These are phyloP conservation scores for Wickerhamomyces chaumierensis DNA, from an alignment of 805 yeast species.

Conservation along the genomic window DNA sequence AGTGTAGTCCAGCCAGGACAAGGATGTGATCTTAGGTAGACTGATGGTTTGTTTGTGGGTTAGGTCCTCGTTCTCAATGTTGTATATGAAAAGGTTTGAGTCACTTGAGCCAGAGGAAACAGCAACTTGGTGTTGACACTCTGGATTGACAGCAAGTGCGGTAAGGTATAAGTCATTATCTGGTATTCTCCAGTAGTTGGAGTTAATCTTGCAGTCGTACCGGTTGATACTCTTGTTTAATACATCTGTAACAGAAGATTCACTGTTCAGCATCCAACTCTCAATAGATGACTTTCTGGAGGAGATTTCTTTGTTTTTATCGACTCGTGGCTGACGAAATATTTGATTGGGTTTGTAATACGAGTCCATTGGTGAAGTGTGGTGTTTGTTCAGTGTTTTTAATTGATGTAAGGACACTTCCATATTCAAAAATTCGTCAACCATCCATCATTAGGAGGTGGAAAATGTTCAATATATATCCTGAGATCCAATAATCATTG, in stretches of 20 bases:
- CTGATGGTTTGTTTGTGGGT: slow-evolving; percentile 51
- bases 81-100: slow-evolving; percentile 41
- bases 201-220: slow-evolving; percentile 22
- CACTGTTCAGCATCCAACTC: slow-evolving; percentile 12
- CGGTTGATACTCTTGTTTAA: slow-evolving; percentile 28
- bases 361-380: not conserved
- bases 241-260: slow-evolving; percentile 20
- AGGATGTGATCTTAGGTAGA: slow-evolving; percentile 40
- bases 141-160: slow-evolving; percentile 25
- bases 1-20: slow-evolving; percentile 39
- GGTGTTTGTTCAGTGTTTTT: too few relatives aligned
- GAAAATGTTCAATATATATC: too few relatives aligned
- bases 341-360: not conserved
- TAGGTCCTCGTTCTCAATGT: slow-evolving; percentile 26
- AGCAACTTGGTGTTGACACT: slow-evolving; percentile 28
- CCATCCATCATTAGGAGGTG: too few relatives aligned
- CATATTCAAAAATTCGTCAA: too few relatives aligned
- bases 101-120: slow-evolving; percentile 35
- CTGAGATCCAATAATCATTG: too few relatives aligned
- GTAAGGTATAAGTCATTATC: slow-evolving; percentile 31
- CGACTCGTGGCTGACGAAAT: not conserved
- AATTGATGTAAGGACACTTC: too few relatives aligned
- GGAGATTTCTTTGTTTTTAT: not conserved
- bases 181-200: slow-evolving; percentile 20
- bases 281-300: slow-evolving; percentile 9